These are phyloP conservation scores for Sporodiniella umbellata DNA, from an alignment of 371 early-diverging fungal genomes.

Conservation along the genomic window DNA sequence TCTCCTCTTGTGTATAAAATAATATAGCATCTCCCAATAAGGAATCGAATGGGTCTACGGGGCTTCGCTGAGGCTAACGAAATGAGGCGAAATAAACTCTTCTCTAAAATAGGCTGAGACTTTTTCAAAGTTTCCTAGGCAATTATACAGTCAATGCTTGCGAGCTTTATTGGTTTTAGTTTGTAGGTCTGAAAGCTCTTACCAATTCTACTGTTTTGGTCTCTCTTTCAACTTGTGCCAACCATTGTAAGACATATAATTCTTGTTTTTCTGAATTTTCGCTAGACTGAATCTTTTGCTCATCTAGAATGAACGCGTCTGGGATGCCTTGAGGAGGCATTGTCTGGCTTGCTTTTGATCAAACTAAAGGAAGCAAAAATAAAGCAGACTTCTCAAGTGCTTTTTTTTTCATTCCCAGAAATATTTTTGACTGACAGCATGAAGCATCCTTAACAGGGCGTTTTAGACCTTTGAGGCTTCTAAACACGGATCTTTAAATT, in stretches of 20 bases:
- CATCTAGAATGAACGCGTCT: slow-evolving; percentile 58
- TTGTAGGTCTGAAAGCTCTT: slow-evolving; percentile 2
- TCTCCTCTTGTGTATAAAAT: slow-evolving; percentile 72
- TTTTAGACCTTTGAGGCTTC: no score
- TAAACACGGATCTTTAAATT: no score
- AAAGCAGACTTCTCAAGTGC: neutral
- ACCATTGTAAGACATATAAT: slow-evolving; percentile 76
- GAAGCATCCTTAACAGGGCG: neutral
- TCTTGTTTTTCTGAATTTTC: slow-evolving; percentile 75
- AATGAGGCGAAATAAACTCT: slow-evolving; percentile 62
- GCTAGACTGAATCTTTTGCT: slow-evolving; percentile 51
- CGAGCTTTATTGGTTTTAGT: slow-evolving; percentile 5
- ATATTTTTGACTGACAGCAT: neutral
- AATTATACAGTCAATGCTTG: neutral
- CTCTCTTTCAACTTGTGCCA: slow-evolving; percentile 71
- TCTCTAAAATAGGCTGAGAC: slow-evolving; percentile 69
- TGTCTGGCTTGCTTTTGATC: neutral
- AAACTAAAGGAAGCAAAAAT: neutral
- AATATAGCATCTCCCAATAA: slow-evolving; percentile 75
- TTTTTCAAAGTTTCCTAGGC: slow-evolving; percentile 57
- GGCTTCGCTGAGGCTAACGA: slow-evolving; percentile 68
- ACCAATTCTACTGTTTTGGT: slow-evolving; percentile 51
- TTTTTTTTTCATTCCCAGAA: slow-evolving; percentile 2
- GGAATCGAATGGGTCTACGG: slow-evolving; percentile 71
- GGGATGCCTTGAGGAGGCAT: slow-evolving; percentile 21